A percentile compares a stretch with the other conserved stretches of the same genome.
phyloP scores from a whole-genome alignment of 768 basidiomycete species.

The Termitomyces sp. region DNA sequence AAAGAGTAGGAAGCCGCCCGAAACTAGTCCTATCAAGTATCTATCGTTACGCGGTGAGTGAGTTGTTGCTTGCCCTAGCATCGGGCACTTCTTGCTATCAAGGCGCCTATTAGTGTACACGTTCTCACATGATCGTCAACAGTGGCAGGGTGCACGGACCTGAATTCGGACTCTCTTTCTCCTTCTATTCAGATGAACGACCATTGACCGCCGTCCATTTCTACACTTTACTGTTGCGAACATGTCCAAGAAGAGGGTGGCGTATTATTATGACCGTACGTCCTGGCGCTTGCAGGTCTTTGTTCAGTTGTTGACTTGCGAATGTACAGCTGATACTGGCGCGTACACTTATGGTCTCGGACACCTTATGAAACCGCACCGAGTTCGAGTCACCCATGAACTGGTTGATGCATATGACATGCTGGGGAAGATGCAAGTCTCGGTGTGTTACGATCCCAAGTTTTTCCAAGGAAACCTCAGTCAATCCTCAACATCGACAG shows the following conservation, averaged over 20 bases:
- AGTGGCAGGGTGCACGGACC: slow-evolving; percentile 12
- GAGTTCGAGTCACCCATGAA: slow-evolving; percentile 93
- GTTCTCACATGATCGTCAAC: slow-evolving; percentile 16
- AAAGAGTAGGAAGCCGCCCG: neutral
- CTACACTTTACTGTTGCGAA: slow-evolving; percentile 5
- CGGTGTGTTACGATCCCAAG: slow-evolving; percentile 48
- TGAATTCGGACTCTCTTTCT: slow-evolving; percentile 12
- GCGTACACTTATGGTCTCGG: slow-evolving; percentile 80
- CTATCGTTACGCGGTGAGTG: neutral
- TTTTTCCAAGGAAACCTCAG: neutral
- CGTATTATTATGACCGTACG: slow-evolving; percentile 79
- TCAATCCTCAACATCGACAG: slow-evolving; percentile 31
- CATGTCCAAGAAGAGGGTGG: slow-evolving; percentile 73
- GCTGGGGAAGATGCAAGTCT: slow-evolving; percentile 90
- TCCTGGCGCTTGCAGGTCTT: neutral
- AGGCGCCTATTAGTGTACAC: neutral
- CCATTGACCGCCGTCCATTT: slow-evolving; percentile 5
- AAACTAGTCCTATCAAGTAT: neutral
- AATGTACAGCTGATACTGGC: slow-evolving; percentile 57
- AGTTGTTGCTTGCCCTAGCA: neutral
- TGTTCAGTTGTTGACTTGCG: neutral
- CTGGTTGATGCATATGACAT: slow-evolving; percentile 88
- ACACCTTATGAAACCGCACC: slow-evolving; percentile 95
- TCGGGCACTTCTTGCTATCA: neutral
- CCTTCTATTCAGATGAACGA: slow-evolving; percentile 7